Evolutionary conservation across 1,284 basidiomycete genomes (phyloP).

Genomic region (Mycena sp.): DNA sequence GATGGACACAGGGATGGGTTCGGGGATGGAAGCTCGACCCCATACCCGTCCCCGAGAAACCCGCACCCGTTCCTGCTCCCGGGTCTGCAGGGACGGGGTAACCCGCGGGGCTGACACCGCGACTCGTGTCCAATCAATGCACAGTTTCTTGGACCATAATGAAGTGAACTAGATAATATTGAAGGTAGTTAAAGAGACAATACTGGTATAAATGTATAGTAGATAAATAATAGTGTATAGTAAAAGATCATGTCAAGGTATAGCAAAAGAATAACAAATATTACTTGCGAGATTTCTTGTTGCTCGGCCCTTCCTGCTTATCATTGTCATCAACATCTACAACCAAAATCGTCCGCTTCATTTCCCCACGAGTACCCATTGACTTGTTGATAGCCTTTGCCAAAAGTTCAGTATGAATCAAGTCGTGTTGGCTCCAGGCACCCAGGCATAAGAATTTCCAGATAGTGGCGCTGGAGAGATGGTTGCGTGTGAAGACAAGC

Average conservation of each 20-base stretch:
- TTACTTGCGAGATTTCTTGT: too few relatives aligned
- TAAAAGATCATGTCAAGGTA: background rate
- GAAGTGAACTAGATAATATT: background rate
- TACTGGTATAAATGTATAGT: background rate
- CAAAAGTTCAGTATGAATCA: background rate
- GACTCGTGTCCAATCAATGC: background rate
- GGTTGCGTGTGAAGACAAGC: background rate
- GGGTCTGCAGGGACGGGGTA: background rate
- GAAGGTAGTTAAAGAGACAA: too few relatives aligned
- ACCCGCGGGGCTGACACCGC: background rate
- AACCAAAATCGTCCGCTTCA: too few relatives aligned
- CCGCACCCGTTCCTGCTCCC: too few relatives aligned
- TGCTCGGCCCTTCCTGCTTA: too few relatives aligned
- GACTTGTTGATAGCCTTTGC: background rate
- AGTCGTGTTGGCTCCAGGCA: background rate
- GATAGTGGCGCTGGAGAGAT: background rate
- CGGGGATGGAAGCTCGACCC: too few relatives aligned
- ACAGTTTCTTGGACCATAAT: background rate
- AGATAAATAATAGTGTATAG: background rate
- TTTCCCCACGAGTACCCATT: background rate
- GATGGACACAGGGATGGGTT: background rate
- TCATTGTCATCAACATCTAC: too few relatives aligned
- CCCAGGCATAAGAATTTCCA: too few relatives aligned
- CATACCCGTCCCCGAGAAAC: too few relatives aligned
- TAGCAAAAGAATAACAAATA: background rate